These are phyloP conservation scores for Linnemannia exigua DNA, from an alignment of 192 early-diverging fungal species.

Conservation along the genomic window DNA sequence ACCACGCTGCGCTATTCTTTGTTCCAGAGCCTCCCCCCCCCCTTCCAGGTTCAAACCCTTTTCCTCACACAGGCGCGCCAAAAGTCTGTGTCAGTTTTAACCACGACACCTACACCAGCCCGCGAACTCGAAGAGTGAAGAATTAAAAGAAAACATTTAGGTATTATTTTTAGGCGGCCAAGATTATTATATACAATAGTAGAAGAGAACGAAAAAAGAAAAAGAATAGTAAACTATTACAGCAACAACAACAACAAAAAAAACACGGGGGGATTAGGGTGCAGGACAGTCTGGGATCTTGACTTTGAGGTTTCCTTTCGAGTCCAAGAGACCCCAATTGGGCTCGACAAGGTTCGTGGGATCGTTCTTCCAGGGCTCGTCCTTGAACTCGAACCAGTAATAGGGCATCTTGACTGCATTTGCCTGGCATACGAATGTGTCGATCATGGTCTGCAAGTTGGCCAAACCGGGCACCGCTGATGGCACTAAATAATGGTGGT, in stretches of 20 bases:
- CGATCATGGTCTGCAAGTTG: constrained; percentile 50
- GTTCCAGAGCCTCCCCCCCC: too few relatives aligned
- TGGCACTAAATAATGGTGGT: neutral
- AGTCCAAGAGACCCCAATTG: constrained; percentile 58
- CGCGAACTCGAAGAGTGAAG: neutral
- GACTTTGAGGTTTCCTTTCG: constrained; percentile 50
- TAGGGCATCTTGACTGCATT: constrained; percentile 47
- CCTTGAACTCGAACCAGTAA: constrained; percentile 61
- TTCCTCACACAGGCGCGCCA: too few relatives aligned
- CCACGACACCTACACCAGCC: neutral
- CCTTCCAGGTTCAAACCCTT: too few relatives aligned
- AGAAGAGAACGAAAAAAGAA: neutral
- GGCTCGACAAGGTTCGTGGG: constrained; percentile 40
- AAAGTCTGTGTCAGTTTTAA: too few relatives aligned
- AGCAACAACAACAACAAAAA: neutral
- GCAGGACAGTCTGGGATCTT: constrained; percentile 49
- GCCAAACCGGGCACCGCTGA: constrained; percentile 48
- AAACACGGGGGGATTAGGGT: constrained; percentile 11
- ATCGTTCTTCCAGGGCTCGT: constrained; percentile 60
- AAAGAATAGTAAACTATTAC: neutral
- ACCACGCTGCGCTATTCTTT: too few relatives aligned
- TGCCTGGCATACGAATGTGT: constrained; percentile 55
- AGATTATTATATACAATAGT: neutral
- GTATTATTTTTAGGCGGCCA: neutral
- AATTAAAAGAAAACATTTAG: neutral